phyloP scores from a whole-genome alignment of 2,329 filamentous ascomycete genomes.

The Pyrenophora tritici-repentis region DNA sequence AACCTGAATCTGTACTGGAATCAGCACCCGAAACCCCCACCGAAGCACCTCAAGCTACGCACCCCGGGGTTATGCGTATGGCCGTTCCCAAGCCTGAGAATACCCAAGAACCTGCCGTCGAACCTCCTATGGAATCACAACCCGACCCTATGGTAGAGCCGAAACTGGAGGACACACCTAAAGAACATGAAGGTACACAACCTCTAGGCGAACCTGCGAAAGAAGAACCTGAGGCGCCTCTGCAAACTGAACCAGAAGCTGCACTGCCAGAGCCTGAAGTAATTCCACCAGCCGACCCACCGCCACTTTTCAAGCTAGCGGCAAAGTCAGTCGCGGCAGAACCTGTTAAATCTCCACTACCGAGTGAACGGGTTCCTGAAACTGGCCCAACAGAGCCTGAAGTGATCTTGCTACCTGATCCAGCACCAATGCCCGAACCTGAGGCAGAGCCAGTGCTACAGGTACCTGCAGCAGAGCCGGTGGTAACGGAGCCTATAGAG shows the following conservation, averaged over 20 bases:
- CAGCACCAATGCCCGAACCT: neutral
- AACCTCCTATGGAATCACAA: neutral
- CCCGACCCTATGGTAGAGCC: neutral
- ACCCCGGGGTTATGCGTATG: neutral
- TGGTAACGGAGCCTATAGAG: neutral
- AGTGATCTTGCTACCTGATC: neutral
- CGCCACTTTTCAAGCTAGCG: neutral
- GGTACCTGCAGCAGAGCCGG: neutral
- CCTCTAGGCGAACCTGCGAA: neutral
- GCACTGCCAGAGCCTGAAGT: neutral
- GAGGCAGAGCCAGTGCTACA: neutral
- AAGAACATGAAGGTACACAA: neutral
- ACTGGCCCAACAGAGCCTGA: neutral
- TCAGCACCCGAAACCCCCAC: too few species aligned
- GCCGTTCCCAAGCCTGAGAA: neutral
- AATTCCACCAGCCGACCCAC: neutral
- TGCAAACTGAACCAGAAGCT: neutral
- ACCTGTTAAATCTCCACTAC: neutral
- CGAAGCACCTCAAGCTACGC: neutral
- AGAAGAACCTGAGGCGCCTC: neutral
- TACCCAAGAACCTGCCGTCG: neutral
- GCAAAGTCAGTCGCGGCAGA: slow-evolving; percentile 1
- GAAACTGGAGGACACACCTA: neutral
- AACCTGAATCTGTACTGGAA: too few species aligned
- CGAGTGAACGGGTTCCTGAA: neutral